phyloP scores from a whole-genome alignment of 2,329 filamentous ascomycete species.

The Lachnellula subtilissima region DNA sequence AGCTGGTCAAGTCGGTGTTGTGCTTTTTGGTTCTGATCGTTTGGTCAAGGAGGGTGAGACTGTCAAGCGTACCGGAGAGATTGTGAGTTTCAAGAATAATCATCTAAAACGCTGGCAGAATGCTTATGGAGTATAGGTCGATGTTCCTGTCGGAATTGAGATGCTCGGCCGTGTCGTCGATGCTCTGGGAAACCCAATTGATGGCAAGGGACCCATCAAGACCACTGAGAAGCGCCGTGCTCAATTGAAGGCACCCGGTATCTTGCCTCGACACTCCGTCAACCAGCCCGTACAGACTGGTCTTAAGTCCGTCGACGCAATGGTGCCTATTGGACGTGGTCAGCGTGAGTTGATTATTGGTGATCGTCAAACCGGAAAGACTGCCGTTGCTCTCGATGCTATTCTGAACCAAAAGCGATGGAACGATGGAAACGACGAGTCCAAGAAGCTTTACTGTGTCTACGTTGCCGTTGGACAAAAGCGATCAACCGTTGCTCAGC shows the following conservation, averaged over 20 bases:
- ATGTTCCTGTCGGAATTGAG: constrained; percentile 88
- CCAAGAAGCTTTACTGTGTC: constrained; percentile 98
- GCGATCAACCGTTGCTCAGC: constrained; percentile 97
- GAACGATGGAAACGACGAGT: constrained; percentile 83
- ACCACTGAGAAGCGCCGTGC: constrained; percentile 89
- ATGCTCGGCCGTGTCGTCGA: constrained; percentile 98
- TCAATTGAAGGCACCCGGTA: constrained; percentile 98
- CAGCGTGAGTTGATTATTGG: constrained; percentile 99
- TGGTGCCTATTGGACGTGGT: constrained; percentile 99
- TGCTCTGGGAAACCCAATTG: constrained; percentile 97
- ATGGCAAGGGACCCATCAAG: constrained; percentile 97
- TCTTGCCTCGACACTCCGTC: constrained; percentile 94
- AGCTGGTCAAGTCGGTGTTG: constrained; percentile 99
- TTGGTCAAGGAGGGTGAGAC: constrained; percentile 99
- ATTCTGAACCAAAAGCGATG: constrained; percentile 99
- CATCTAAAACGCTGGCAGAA: background rate
- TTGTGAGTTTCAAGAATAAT: constrained; percentile 60
- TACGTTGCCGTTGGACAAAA: constrained; percentile 99
- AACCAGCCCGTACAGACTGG: constrained; percentile 98
- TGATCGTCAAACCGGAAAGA: constrained; percentile 99
- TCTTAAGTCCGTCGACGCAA: constrained; percentile 98
- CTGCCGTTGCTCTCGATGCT: constrained; percentile 93
- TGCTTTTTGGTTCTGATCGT: constrained; percentile 99
- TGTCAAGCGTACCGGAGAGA: constrained; percentile 99
- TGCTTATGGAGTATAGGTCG: constrained; percentile 60